phyloP scores from a whole-genome alignment of 352 stramenopile species.

The Phytophthora melonis region DNA sequence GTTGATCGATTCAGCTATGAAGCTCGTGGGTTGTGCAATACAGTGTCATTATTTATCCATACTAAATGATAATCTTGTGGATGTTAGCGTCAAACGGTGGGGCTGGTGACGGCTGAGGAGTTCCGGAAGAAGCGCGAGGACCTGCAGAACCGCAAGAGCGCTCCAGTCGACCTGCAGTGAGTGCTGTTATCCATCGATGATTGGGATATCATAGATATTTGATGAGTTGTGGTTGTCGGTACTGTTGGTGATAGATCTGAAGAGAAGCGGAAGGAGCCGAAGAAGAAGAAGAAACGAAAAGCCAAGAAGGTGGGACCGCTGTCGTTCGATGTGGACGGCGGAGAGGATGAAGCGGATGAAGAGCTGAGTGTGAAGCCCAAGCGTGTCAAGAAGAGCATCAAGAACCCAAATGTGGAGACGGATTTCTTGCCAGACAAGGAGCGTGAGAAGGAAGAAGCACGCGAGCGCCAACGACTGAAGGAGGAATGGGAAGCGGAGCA shows the following conservation, averaged over 20 bases:
- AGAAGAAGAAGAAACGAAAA: constrained; percentile 85
- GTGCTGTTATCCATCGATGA: constrained; percentile 3
- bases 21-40: no score
- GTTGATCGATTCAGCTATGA: not conserved
- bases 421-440: constrained; percentile 96
- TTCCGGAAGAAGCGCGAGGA: constrained; percentile 92
- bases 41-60: no score
- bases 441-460: constrained; percentile 84
- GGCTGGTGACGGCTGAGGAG: constrained; percentile 95
- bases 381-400: constrained; percentile 80
- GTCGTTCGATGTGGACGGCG: constrained; percentile 86
- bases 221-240: not conserved
- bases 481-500: constrained; percentile 94
- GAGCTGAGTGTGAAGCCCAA: constrained; percentile 38
- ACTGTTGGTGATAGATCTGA: constrained; percentile 34
- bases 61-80: not conserved
- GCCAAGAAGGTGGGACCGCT: constrained; percentile 79
- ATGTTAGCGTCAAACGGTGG: constrained; percentile 83
- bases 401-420: constrained; percentile 95
- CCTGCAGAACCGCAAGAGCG: constrained; percentile 58
- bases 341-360: constrained; percentile 51
- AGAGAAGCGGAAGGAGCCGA: constrained; percentile 36
- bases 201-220: not conserved
- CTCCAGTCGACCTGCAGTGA: constrained; percentile 39
- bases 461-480: constrained; percentile 85